Conservation (phyloP, 148 eudicot genomes). For the Euryodendron excelsum region DNA sequence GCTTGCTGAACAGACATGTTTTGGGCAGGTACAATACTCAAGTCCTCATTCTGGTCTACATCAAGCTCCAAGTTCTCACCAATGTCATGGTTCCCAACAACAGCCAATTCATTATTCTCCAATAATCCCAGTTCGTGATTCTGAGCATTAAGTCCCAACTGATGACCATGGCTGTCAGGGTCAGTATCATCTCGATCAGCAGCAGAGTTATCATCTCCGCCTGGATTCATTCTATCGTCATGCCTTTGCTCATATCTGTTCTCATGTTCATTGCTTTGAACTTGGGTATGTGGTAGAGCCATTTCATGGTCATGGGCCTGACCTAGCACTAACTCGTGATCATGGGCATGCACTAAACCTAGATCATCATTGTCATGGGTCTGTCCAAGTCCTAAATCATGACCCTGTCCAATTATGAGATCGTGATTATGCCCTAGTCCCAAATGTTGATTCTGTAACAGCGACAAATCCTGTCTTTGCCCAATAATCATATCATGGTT, state of each 20-base stretch:
- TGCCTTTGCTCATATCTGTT: slow-evolving; percentile 31
- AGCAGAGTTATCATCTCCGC: slow-evolving; percentile 23
- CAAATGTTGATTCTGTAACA: slow-evolving; percentile 37
- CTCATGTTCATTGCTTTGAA: slow-evolving; percentile 31
- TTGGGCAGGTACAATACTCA: slow-evolving; percentile 17
- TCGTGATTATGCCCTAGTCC: slow-evolving; percentile 34
- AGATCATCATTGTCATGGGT: slow-evolving; percentile 17
- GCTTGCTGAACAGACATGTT: slow-evolving; percentile 31
- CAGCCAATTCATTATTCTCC: slow-evolving; percentile 37
- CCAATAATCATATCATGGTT: slow-evolving; percentile 35
- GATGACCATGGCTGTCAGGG: slow-evolving; percentile 27
- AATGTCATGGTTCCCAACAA: slow-evolving; percentile 31
- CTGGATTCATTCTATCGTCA: slow-evolving; percentile 24
- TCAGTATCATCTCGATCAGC: slow-evolving; percentile 29
- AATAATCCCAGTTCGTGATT: slow-evolving; percentile 14
- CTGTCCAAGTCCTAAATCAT: slow-evolving; percentile 32
- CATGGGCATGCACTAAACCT: slow-evolving; percentile 12
- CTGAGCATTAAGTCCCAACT: slow-evolving; percentile 27
- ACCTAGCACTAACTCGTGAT: slow-evolving; percentile 13
- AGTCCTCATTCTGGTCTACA: slow-evolving; percentile 33
- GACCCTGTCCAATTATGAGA: slow-evolving; percentile 35
- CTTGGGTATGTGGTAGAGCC: slow-evolving; percentile 30
- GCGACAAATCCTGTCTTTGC: slow-evolving; percentile 26
- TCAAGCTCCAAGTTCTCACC: slow-evolving; percentile 33
- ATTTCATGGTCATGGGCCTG: slow-evolving; percentile 25